Conservation (phyloP, 345 rosid genomes). For the Ceriops tagal region DNA sequence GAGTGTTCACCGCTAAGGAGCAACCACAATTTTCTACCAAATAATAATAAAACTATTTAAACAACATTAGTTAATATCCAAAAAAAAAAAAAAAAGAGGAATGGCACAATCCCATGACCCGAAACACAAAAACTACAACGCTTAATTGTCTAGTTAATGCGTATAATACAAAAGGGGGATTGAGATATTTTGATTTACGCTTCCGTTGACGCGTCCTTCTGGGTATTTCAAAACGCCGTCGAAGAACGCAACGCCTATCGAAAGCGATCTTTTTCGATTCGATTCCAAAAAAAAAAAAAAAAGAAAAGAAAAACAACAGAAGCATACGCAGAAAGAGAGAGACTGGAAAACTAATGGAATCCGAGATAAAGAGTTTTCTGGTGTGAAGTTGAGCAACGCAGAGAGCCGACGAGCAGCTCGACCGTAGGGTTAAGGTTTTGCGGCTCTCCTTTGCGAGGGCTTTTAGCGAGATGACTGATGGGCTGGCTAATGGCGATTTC, state of each 20-base stretch:
- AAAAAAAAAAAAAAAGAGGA: background rate
- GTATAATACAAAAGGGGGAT: background rate
- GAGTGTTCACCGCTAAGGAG: conserved; percentile 46
- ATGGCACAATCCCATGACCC: conserved; percentile 20
- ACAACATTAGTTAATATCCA: background rate
- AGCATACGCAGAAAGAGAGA: too few relatives aligned
- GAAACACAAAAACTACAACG: conserved; percentile 4
- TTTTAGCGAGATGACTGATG: too few relatives aligned
- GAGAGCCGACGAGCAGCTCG: too few relatives aligned
- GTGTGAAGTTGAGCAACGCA: background rate
- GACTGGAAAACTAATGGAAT: background rate
- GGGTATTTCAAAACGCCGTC: conserved; percentile 16
- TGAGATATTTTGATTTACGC: conserved; percentile 33
- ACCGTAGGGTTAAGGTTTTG: too few relatives aligned
- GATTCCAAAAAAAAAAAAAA: background rate
- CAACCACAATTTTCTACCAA: conserved; percentile 10
- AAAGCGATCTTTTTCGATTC: conserved; percentile 22
- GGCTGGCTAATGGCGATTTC: too few relatives aligned
- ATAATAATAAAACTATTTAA: background rate
- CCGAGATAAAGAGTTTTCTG: background rate
- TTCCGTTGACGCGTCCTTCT: conserved; percentile 48
- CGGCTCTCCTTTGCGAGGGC: too few relatives aligned
- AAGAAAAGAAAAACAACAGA: too few relatives aligned
- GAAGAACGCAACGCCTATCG: conserved; percentile 56
- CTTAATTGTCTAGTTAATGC: background rate